Evolutionary conservation across 352 stramenopile genomes (phyloP), one percentile per base, ranked within the genome.

Genomic region (Phytophthora foliorum): DNA sequence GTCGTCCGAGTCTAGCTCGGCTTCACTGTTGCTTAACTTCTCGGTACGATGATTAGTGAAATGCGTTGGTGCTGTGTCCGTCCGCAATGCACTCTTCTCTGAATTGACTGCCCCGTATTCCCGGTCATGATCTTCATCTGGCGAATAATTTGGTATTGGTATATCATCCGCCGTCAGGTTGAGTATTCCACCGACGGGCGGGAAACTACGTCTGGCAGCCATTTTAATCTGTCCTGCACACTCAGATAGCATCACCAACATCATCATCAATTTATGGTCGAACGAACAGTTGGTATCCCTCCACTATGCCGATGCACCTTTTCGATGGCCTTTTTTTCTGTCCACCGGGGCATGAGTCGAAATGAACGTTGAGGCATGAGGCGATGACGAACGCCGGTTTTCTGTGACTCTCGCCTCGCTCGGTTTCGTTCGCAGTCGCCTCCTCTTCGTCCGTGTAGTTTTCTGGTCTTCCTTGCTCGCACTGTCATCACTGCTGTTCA

Each of bases 401-500:
- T 59, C 29, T 31, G 31, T 56, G 17, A 22, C 55, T 7, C 21
- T 21, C 10, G 9, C n/a, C 22, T 67, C 50, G 22, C 10, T 67
- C 39, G 57, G 61, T 42, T 57, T 66, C n/a, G 41, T 60, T 9
- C 56, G 67, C 21, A 62, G 53, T 6, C 48, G 25, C 44, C 21
- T 63, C 31, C 36, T 58, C 29, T 65, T 65, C 2, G 31, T 16
- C 6, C 24, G 29, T 27, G 22, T 39, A 10, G n/a, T 59, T 34
- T 24, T 34, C 14, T 46, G 24, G 1, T 57, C 27, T 27, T 11
- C 44, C 25, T 50, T 44, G 36, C 24, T 27, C 14, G 32, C 32
- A 45, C 22, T 57, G 17, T 38, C 51, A 25, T 62, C 53, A 45
- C 42, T 70, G 25, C 46, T 74, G n/a, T 70, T 21, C 8, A 62